These are phyloP conservation scores for Coemansia umbellata DNA, from an alignment of 192 early-diverging fungal species.

Conservation along the genomic window DNA sequence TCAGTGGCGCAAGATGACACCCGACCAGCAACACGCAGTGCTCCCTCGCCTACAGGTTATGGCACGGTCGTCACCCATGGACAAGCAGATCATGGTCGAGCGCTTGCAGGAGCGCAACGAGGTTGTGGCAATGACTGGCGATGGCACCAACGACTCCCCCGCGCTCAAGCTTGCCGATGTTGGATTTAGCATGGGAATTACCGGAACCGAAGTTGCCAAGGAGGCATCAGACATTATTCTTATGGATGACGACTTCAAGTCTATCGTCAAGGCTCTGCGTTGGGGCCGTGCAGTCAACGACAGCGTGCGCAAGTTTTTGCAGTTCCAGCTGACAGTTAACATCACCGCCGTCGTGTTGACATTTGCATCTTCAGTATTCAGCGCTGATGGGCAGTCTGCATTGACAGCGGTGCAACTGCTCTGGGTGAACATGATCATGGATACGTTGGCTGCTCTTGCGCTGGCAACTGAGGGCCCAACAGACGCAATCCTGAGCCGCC, in stretches of 20 bases:
- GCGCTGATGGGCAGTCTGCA: slow-evolving; percentile 65
- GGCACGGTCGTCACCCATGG: slow-evolving; percentile 81
- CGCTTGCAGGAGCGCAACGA: slow-evolving; percentile 67
- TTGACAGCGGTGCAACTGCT: slow-evolving; percentile 89
- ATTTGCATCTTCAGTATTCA: slow-evolving; percentile 62
- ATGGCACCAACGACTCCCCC: slow-evolving; percentile 84
- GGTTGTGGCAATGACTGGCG: slow-evolving; percentile 78
- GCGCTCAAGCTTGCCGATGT: slow-evolving; percentile 87
- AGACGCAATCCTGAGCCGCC: slow-evolving; percentile 73
- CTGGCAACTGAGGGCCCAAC: slow-evolving; percentile 89
- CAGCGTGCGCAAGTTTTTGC: slow-evolving; percentile 82
- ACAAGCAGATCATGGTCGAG: slow-evolving; percentile 84
- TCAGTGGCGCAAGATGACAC: slow-evolving; percentile 67
- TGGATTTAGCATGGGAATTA: slow-evolving; percentile 91
- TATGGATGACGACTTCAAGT: slow-evolving; percentile 89
- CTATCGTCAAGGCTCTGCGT: slow-evolving; percentile 71
- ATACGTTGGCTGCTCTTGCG: slow-evolving; percentile 88
- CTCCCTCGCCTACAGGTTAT: slow-evolving; percentile 77
- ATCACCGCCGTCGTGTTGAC: slow-evolving; percentile 73
- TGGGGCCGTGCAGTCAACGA: slow-evolving; percentile 83
- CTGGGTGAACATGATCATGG: slow-evolving; percentile 96
- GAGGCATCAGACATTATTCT: slow-evolving; percentile 79
- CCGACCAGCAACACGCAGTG: slow-evolving; percentile 60
- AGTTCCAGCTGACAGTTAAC: slow-evolving; percentile 83
- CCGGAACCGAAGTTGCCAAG: slow-evolving; percentile 83